A percentile compares a stretch with the other conserved stretches of the same genome.
Evolutionary conservation across 1,284 basidiomycete species (phyloP).

Genomic region (Xanthoconium separans): DNA sequence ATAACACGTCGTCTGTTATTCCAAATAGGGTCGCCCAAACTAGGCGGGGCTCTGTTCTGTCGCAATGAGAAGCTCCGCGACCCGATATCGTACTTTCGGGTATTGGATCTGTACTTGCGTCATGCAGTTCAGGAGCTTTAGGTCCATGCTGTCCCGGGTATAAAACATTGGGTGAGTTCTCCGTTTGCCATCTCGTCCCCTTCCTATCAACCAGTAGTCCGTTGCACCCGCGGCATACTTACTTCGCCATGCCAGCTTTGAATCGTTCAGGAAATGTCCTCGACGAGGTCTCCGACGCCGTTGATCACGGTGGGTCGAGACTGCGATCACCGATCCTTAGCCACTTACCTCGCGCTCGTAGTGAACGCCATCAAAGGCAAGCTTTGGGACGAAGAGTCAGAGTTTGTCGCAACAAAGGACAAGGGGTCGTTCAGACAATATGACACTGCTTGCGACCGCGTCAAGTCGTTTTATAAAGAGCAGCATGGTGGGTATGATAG

Average conservation of each 20-base stretch:
- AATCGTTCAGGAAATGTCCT: constrained; percentile 40
- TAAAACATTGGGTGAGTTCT: constrained; percentile 16
- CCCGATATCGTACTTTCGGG: constrained; percentile 21
- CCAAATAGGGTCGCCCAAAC: constrained; percentile 19
- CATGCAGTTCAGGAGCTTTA: constrained; percentile 3
- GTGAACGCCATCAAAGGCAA: constrained; percentile 69
- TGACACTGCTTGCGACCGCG: constrained; percentile 80
- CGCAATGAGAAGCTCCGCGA: constrained; percentile 23
- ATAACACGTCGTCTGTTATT: constrained; percentile 1
- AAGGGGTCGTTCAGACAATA: constrained; percentile 74
- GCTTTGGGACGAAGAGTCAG: constrained; percentile 57
- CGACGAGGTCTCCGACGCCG: constrained; percentile 69
- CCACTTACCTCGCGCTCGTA: constrained; percentile 23
- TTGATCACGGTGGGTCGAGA: constrained; percentile 63
- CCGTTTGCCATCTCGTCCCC: neutral
- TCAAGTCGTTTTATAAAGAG: constrained; percentile 85
- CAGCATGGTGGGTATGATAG: constrained; percentile 64
- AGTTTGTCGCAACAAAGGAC: constrained; percentile 77
- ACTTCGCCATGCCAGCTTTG: constrained; percentile 26
- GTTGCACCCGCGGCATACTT: neutral
- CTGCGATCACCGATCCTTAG: too few relatives aligned
- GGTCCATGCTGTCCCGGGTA: constrained; percentile 13
- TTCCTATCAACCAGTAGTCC: neutral
- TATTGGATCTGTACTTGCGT: constrained; percentile 9
- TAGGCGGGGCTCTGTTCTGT: constrained; percentile 7